These are phyloP conservation scores for Lachancea sp. DNA, from an alignment of 805 yeast species.

Conservation along the genomic window DNA sequence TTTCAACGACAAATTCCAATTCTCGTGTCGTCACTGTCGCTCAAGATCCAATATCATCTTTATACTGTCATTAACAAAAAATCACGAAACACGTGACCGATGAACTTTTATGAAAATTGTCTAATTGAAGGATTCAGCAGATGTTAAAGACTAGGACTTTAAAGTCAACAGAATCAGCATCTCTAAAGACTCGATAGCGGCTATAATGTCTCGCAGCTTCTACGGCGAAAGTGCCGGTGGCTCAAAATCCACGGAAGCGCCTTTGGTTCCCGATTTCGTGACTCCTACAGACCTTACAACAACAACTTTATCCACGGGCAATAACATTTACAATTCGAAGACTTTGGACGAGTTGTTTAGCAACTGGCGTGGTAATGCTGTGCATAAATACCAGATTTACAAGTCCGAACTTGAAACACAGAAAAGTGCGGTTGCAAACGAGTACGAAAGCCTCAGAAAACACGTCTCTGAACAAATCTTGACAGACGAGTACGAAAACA, in stretches of 20 bases:
- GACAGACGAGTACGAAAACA: slow-evolving; percentile 20
- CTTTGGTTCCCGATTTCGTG: slow-evolving; percentile 10
- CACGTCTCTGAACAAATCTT: slow-evolving; percentile 18
- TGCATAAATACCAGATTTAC: slow-evolving; percentile 10
- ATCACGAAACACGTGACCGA: too few relatives aligned
- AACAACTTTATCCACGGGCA: slow-evolving; percentile 14
- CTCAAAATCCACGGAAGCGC: not conserved
- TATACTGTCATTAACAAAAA: too few relatives aligned
- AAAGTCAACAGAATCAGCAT: not conserved
- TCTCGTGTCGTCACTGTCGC: too few relatives aligned
- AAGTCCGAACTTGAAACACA: slow-evolving; percentile 19
- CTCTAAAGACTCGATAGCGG: not conserved
- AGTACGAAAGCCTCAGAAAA: slow-evolving; percentile 10
- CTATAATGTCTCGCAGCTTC: slow-evolving; percentile 4
- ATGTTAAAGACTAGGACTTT: too few relatives aligned
- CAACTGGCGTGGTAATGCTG: slow-evolving; percentile 9
- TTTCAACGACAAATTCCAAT: too few relatives aligned
- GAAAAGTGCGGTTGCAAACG: slow-evolving; percentile 13
- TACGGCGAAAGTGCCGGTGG: slow-evolving; percentile 1
- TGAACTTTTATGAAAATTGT: too few relatives aligned
- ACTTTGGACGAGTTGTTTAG: slow-evolving; percentile 11
- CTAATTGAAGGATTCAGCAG: too few relatives aligned
- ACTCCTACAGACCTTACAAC: slow-evolving; percentile 5
- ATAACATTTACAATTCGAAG: slow-evolving; percentile 12
- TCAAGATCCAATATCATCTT: too few relatives aligned